Base-by-base conservation (phyloP, 2,329 filamentous ascomycete genomes). In the Paracamarosporium sp. region DNA sequence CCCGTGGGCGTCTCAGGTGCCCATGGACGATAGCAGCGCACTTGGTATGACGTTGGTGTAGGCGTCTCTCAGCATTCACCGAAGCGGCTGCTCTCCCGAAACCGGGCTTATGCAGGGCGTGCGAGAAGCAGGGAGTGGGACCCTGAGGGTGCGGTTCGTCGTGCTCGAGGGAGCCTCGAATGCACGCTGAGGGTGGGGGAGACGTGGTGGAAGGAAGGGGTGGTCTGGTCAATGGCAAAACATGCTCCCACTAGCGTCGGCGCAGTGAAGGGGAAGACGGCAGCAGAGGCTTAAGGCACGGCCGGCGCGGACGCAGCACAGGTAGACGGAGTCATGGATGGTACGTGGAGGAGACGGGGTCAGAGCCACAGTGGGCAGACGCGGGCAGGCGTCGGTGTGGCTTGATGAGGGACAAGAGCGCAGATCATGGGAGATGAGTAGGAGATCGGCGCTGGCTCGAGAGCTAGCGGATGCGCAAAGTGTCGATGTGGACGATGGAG, bases 21-120 rank as follows among this genome's bases (percentile, higher is more conserved):
- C 65, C 68, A 70, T 70, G 51, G 54, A 59, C 47, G 58, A 50
- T 30, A 27, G 9, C 28, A 41, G 56, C 24, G 38, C 44, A 22
- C 44, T 36, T 35, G 24, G 50, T 54, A 53, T 50, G 52, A 40
- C 22, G 60, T 56, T 20, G 55, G 31, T 35, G 48, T 33, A 24
- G 28, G 38, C 25, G 43, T 12, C 25, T 31, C 46, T 38, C 30
- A 51, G 36, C 27, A 20, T 28, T 8, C 17, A 33, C 28, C 27
- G 17, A 24, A 22, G 24, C 44, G 44, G 44, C 44, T 20, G 30
- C 28, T 5, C 17, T 22, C 30, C 44, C 3, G 44, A 47, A 47
- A 24, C 4, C 27, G 33, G 44, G 27, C 9, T 13, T 31, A 47
- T 22, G 44, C 44, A 47, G 44, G 44, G 44, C 44, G 28, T 25